Conservation (phyloP, 169 alveolate species). For the Plasmodium sp. region DNA sequence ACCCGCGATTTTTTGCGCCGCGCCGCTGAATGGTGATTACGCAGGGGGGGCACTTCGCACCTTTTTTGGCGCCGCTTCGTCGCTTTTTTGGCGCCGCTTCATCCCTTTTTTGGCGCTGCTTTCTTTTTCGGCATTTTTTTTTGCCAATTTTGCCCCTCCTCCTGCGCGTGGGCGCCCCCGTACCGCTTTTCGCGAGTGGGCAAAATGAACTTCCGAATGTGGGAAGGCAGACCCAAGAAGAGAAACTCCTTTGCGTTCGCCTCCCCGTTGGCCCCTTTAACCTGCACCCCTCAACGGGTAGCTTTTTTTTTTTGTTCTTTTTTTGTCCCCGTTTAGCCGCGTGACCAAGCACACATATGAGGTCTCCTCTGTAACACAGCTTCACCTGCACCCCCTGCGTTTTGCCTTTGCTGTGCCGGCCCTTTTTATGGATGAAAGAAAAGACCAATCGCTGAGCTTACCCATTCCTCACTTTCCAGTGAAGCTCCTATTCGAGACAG, state of each 20-base stretch:
- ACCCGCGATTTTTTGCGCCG: background rate
- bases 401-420: background rate
- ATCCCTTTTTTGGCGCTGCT: background rate
- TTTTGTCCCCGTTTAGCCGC: background rate
- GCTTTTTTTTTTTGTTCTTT: background rate
- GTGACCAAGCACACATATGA: background rate
- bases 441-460: conserved; percentile 5
- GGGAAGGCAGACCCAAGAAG: background rate
- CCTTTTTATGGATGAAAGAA: conserved; percentile 59
- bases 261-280: background rate
- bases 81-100: background rate
- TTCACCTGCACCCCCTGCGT: background rate
- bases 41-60: background rate
- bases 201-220: background rate
- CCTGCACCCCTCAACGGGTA: background rate
- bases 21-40: background rate
- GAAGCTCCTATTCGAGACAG: conserved; percentile 14
- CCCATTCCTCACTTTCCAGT: conserved; percentile 59
- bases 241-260: background rate
- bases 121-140: background rate
- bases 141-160: background rate
- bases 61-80: background rate
- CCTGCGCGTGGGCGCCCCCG: background rate
- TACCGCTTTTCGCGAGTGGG: background rate
- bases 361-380: background rate